These are phyloP conservation scores for Dryas drummondii DNA, from an alignment of 306 rosid genomes.

Conservation along the genomic window DNA sequence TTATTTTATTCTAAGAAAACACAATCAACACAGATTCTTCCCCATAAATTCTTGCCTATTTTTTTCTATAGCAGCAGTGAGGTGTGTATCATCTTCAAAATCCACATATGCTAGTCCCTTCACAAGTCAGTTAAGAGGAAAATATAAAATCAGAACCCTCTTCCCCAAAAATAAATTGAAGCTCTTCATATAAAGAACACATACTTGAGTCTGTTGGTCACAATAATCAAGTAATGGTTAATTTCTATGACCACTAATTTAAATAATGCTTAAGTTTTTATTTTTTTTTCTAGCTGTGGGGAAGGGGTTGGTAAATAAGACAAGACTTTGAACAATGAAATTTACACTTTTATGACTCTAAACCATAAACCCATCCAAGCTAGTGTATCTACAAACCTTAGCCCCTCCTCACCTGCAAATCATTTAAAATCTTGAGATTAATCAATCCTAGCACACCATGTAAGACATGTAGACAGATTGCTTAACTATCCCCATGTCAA, in stretches of 20 bases:
- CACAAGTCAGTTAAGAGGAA: slow-evolving; percentile 16
- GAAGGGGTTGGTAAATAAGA: too few species aligned
- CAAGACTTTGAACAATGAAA: too few species aligned
- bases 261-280: too few species aligned
- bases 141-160: too few species aligned
- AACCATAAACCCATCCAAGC: background rate
- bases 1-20: too few species aligned
- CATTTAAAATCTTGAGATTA: background rate
- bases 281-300: too few species aligned
- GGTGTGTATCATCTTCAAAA: slow-evolving; percentile 73
- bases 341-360: background rate
- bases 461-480: background rate
- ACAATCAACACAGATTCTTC: too few species aligned
- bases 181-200: too few species aligned
- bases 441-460: background rate
- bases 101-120: slow-evolving; percentile 96
- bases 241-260: too few species aligned
- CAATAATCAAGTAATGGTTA: too few species aligned
- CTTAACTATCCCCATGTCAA: background rate
- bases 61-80: slow-evolving; percentile 77
- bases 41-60: slow-evolving; percentile 61
- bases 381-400: background rate
- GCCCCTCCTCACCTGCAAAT: background rate
- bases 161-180: too few species aligned
- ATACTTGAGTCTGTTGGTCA: too few species aligned